A percentile compares a stretch with the other conserved stretches of the same genome.
Evolutionary conservation across 257 asterid genomes (phyloP).

Genomic region (Solanum tarijense): DNA sequence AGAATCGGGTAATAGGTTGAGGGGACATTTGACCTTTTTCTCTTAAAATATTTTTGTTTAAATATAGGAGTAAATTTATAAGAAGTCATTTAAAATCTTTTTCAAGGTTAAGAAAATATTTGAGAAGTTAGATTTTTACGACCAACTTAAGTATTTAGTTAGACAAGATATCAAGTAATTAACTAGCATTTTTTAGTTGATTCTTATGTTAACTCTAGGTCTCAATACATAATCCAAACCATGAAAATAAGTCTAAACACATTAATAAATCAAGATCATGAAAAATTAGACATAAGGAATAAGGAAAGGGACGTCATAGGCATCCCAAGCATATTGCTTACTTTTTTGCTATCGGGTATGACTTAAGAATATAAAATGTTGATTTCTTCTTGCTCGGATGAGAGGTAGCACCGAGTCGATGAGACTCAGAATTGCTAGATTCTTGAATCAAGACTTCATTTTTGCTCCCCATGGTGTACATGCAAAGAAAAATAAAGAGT

Average conservation of each 20-base stretch:
- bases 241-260: background rate
- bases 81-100: background rate
- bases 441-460: background rate
- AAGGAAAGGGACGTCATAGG: background rate
- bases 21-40: too few species aligned
- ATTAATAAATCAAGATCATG: background rate
- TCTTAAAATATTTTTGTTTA: too few species aligned
- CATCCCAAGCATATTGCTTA: background rate
- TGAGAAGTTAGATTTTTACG: background rate
- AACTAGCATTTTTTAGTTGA: background rate
- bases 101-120: background rate
- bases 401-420: background rate
- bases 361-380: background rate
- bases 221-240: background rate
- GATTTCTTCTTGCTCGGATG: background rate
- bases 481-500: background rate
- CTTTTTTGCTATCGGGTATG: background rate
- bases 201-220: background rate
- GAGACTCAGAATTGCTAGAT: background rate
- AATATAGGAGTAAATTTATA: too few species aligned
- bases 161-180: background rate
- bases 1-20: too few species aligned
- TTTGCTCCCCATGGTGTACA: background rate
- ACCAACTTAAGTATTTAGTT: background rate
- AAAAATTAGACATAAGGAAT: background rate